A percentile compares a stretch with the other conserved stretches of the same genome.
Evolutionary conservation across 352 stramenopile species (phyloP).

Genomic region (Phytophthora kernoviae): DNA sequence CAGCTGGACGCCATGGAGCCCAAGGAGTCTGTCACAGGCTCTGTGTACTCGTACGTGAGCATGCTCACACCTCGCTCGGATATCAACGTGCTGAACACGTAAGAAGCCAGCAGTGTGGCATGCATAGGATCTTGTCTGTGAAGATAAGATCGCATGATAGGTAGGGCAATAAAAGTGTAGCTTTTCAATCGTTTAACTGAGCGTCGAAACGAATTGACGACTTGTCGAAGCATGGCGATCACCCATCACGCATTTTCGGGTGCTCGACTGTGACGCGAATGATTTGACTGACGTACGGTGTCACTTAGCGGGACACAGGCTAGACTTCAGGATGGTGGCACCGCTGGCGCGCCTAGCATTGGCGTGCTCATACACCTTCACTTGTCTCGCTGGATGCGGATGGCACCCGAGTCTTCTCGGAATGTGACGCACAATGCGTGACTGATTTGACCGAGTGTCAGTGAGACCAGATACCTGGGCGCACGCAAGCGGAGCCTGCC

Average conservation of each 20-base stretch:
- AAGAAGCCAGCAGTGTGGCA: not conserved
- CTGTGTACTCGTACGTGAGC: constrained; percentile 13
- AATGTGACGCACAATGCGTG: constrained; percentile 15
- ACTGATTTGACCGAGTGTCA: constrained; percentile 5
- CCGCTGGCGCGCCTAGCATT: not conserved
- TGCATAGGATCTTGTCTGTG: no score
- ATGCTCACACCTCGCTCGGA: constrained; percentile 37
- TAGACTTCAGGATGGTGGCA: constrained; percentile 9
- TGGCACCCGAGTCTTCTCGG: constrained; percentile 19
- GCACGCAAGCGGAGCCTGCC: constrained; percentile 27
- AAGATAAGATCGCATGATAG: constrained; percentile 13
- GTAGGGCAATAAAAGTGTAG: constrained; percentile 22
- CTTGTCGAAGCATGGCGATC: constrained; percentile 12
- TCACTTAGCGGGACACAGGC: constrained; percentile 7
- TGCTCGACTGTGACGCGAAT: constrained; percentile 5
- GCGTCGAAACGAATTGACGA: constrained; percentile 14
- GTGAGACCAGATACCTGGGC: constrained; percentile 5
- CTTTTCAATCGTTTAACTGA: constrained; percentile 14
- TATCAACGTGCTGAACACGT: constrained; percentile 36
- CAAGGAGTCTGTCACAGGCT: constrained; percentile 29
- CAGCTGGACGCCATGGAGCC: constrained; percentile 39
- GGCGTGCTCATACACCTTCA: constrained; percentile 5
- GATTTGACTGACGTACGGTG: constrained; percentile 21
- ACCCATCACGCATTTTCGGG: constrained; percentile 21
- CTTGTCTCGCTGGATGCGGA: constrained; percentile 7